phyloP scores from a whole-genome alignment of 768 basidiomycete species.

The Hebeloma cylindrosporum region DNA sequence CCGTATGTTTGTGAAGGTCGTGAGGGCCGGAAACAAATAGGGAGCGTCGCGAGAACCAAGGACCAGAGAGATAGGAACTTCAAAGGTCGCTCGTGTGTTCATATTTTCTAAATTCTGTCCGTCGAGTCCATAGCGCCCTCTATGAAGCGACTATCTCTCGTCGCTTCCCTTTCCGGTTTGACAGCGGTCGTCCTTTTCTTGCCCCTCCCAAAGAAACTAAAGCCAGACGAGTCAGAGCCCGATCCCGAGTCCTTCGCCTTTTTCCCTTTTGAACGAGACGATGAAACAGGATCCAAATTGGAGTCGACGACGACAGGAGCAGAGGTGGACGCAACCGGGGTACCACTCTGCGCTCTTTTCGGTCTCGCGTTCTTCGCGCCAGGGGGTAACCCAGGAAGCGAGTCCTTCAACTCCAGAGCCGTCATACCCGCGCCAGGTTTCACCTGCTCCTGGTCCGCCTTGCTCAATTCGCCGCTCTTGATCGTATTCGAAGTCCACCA shows the following conservation, averaged over 20 bases:
- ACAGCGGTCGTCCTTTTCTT: constrained; percentile 13
- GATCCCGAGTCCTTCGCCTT: too few relatives aligned
- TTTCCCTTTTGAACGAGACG: constrained; percentile 1
- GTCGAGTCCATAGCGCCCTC: too few relatives aligned
- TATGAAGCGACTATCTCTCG: too few relatives aligned
- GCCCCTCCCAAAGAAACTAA: constrained; percentile 20
- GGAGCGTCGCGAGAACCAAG: background rate
- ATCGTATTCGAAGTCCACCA: constrained; percentile 12
- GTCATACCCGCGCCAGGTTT: constrained; percentile 56
- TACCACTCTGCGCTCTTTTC: too few relatives aligned
- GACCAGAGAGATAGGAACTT: background rate
- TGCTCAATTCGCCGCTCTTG: constrained; percentile 20
- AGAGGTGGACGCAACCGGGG: too few relatives aligned
- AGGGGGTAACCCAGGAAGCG: background rate
- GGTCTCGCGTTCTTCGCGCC: background rate
- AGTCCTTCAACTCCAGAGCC: constrained; percentile 28
- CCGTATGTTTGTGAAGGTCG: too few relatives aligned
- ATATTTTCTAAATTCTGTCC: too few relatives aligned
- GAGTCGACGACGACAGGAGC: too few relatives aligned
- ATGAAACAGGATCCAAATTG: background rate
- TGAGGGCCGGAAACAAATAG: background rate
- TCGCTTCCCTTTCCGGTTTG: too few relatives aligned
- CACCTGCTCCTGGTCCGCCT: constrained; percentile 41
- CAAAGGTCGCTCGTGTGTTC: background rate
- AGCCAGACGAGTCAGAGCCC: constrained; percentile 7